Base-by-base conservation (phyloP, 2,329 filamentous ascomycete species). In the Aspergillus vadensis region DNA sequence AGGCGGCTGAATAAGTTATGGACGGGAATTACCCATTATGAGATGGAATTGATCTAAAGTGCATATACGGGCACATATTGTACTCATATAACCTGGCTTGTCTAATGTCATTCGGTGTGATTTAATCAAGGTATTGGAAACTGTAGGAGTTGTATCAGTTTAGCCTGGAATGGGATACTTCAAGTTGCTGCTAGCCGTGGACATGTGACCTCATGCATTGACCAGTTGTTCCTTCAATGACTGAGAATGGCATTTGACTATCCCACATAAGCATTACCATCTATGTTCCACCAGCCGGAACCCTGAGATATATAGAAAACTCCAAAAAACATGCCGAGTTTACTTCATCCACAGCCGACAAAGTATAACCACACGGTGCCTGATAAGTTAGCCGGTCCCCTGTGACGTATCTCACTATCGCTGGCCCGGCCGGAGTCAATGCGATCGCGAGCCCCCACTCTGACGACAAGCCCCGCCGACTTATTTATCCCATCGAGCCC, bases 381-480 rank as follows among this genome's bases (percentile, higher is more conserved):
- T 52, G 49, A n/a, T 36, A 36, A 36, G 32, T 36, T 36, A 36
- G 32, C 32, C 10, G n/a, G 10, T 55, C 38, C 52, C 56, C 57
- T 58, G 60, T 62, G 62, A 64, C 60, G 62, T 62, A 61, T 32
- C 32, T 36, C 32, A 14, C 32, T 36, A 36, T 36, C 12, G 23
- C 14, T 44, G 43, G 47, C 14, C 23, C 47, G 39, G 41, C 53
- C 53, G 41, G 53, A 44, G 53, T 44, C 27, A 44, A 44, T 19
- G 53, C 25, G 60, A 63, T 62, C 56, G 59, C 61, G 63, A 49
- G 54, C 58, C 67, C 66, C 66, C 67, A 69, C 67, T 69, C 65
- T 67, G 65, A 68, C 59, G 58, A 63, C 59, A 55, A 66, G 60
- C 67, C 66, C 67, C 66, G 63, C 66, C 58, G 50, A 61, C 64